Base-by-base conservation (phyloP, 257 asterid species). In the Verbena officinalis region DNA sequence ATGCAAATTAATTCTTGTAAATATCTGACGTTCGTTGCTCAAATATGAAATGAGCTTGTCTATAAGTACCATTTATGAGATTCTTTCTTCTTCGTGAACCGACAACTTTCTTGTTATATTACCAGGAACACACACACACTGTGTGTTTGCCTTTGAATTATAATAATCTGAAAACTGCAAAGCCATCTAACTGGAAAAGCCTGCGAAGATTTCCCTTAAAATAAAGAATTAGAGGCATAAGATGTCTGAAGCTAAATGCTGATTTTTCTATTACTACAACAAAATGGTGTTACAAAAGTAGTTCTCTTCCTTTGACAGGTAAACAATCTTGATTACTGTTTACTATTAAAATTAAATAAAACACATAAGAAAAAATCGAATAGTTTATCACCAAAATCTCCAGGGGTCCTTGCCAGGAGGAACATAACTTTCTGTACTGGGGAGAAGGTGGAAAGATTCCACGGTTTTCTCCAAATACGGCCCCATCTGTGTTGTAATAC, bases 381-480 rank as follows among this genome's bases (percentile, higher is more conserved):
- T 52, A 42, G 57, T n/a, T 34, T 2, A 16, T 84, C 93, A 89
- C 96, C 96, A 89, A 82, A 92, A 89, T 77, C 98, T 89, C 97
- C 97, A 89, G 1, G 98, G 97, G 65, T 92, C 98, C 83, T 87
- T 85, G 77, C 65, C 88, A 4, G 99, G 99, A 55, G 97, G 99
- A 45, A 94, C 97, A 70, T 94, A 94, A 55, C 74, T 83, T 64
- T 94, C 95, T 16, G 95, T 88, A 13, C 97, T 95, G 74, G 97
- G 83, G 30, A 84, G 77, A 73, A 94, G 96, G 20, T 85, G 86
- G 71, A 93, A 93, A 30, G 99, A 94, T 4, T 78, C 90, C 52
- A 81, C 92, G 0, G 91, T 78, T 73, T 90, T 84, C 75, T 80
- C 77, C 75, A 94, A 65, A 64, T 76, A 31, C 1, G 93, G 89